phyloP scores from a whole-genome alignment of 352 stramenopile species.

The Phytophthora sojae region DNA sequence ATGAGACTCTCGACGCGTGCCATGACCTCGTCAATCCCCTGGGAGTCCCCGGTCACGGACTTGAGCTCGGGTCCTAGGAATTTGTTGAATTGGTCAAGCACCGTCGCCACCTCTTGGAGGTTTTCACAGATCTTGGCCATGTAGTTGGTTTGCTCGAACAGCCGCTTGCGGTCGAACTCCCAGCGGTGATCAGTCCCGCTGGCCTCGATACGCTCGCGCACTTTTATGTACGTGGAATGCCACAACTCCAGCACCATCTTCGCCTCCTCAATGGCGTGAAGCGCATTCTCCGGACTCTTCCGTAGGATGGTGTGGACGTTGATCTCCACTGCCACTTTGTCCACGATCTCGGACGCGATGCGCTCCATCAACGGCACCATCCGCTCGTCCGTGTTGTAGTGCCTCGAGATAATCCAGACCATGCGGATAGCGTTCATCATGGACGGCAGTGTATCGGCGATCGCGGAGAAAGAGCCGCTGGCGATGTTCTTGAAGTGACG shows the following conservation, averaged over 20 bases:
- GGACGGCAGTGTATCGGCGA: conserved; percentile 93
- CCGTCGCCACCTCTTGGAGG: conserved; percentile 92
- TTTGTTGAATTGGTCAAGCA: conserved; percentile 96
- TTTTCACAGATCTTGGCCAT: conserved; percentile 97
- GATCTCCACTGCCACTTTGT: conserved; percentile 93
- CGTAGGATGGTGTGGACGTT: conserved; percentile 92
- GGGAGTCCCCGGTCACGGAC: conserved; percentile 94
- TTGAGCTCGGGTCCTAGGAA: conserved; percentile 97
- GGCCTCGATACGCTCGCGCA: conserved; percentile 94
- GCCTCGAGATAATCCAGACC: conserved; percentile 97
- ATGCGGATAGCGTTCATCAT: conserved; percentile 98
- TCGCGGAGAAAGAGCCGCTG: conserved; percentile 90
- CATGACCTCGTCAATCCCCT: conserved; percentile 96
- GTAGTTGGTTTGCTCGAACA: conserved; percentile 97
- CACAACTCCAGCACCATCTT: conserved; percentile 94
- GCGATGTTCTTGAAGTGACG: conserved; percentile 97
- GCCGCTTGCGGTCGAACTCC: conserved; percentile 95
- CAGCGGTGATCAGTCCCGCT: conserved; percentile 95
- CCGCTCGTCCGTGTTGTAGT: conserved; percentile 98
- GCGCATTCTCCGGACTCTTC: conserved; percentile 75
- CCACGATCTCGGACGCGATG: conserved; percentile 94
- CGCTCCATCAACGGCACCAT: conserved; percentile 97
- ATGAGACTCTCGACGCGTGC: conserved; percentile 86
- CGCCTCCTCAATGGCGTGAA: conserved; percentile 90
- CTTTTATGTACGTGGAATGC: conserved; percentile 96